A percentile compares a stretch with the other conserved stretches of the same genome.
phyloP scores from a whole-genome alignment of 164 flowering plant species.

The Protea cynaroides region DNA sequence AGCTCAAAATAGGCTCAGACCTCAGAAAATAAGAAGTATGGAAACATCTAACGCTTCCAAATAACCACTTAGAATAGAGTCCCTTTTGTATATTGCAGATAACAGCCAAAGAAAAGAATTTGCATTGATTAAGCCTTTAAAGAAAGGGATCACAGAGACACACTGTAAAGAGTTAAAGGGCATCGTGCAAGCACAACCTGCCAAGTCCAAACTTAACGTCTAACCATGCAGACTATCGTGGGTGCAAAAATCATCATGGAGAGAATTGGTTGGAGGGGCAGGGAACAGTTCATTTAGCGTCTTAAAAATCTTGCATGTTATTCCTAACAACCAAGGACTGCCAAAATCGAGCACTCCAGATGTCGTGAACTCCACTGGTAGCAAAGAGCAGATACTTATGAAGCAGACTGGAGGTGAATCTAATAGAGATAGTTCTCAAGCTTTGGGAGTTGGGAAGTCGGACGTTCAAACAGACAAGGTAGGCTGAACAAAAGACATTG shows the following conservation, averaged over 20 bases:
- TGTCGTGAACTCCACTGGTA: not conserved
- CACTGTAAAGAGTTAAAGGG: conserved; percentile 11
- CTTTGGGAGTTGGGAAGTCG: conserved; percentile 10
- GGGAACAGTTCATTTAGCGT: conserved; percentile 50
- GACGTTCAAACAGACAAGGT: conserved; percentile 3
- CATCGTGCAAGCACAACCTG: conserved; percentile 6
- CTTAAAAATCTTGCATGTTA: conserved; percentile 38
- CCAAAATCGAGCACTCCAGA: conserved; percentile 8
- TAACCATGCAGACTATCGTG: conserved; percentile 29
- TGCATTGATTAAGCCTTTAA: conserved; percentile 10
- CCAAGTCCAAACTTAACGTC: conserved; percentile 12
- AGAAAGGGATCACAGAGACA: conserved; percentile 11
- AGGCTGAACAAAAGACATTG: no score
- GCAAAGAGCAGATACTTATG: conserved; percentile 2
- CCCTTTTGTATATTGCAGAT: conserved; percentile 16
- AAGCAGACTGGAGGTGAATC: conserved; percentile 7
- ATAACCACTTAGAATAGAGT: conserved; percentile 24
- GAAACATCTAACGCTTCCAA: conserved; percentile 2
- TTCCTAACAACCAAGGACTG: conserved; percentile 16
- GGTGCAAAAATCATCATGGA: conserved; percentile 62
- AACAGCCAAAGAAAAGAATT: conserved; percentile 16
- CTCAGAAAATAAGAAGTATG: conserved; percentile 18
- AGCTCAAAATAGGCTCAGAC: conserved; percentile 7
- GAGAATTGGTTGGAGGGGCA: conserved; percentile 43
- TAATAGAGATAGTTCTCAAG: conserved; percentile 7